These are phyloP conservation scores for Hortaea werneckii DNA, from an alignment of 2,329 filamentous ascomycete genomes.

Conservation along the genomic window DNA sequence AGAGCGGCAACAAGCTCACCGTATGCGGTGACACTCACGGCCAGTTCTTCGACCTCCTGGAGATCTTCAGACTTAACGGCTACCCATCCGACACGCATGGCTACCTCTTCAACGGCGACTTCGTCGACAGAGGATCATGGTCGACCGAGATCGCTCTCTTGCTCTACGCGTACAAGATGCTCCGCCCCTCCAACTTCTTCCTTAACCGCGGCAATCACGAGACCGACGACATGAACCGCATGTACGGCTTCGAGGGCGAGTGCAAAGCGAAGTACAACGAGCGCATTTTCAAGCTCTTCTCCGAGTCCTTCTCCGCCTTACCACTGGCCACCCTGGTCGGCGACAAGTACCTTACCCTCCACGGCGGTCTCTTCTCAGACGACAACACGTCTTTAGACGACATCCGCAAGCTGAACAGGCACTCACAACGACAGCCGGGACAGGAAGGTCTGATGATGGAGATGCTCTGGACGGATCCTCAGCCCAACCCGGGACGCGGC, in stretches of 20 bases:
- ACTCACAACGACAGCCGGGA: constrained; percentile 84
- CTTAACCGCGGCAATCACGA: constrained; percentile 97
- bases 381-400: constrained; percentile 88
- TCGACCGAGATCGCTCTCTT: constrained; percentile 92
- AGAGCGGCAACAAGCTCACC: constrained; percentile 68
- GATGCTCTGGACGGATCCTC: constrained; percentile 98
- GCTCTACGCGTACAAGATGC: constrained; percentile 94
- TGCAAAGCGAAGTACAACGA: constrained; percentile 98
- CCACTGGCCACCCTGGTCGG: constrained; percentile 88
- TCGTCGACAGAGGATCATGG: constrained; percentile 96
- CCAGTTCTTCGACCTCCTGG: constrained; percentile 94
- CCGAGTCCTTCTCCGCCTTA: constrained; percentile 91
- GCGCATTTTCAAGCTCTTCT: constrained; percentile 92
- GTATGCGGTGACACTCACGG: constrained; percentile 97
- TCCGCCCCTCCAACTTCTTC: constrained; percentile 75
- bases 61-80: constrained; percentile 89
- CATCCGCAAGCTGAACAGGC: constrained; percentile 83
- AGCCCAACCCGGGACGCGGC: constrained; percentile 71
- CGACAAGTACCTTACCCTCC: constrained; percentile 80
- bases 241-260: constrained; percentile 96
- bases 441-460: constrained; percentile 98
- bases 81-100: constrained; percentile 74
- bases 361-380: constrained; percentile 91
- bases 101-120: constrained; percentile 98
- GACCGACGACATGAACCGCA: constrained; percentile 87